Conservation (phyloP, 1,139 yeast species). For the Debaryomyces fabryi region DNA sequence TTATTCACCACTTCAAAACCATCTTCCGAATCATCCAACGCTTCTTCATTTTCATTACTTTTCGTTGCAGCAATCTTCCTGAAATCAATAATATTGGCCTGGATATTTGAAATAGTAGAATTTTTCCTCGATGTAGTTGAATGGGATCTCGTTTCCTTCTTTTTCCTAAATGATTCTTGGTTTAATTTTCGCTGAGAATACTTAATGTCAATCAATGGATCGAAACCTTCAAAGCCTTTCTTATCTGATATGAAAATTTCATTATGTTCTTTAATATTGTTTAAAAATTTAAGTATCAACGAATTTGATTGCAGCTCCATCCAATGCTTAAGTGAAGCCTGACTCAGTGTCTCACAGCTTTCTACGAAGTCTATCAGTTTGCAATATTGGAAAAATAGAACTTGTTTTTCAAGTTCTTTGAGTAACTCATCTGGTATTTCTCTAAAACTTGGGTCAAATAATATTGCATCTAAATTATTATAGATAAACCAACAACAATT, state of each 20-base stretch:
- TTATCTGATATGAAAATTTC: conserved; percentile 52
- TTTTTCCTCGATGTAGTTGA: conserved; percentile 30
- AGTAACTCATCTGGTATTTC: conserved; percentile 33
- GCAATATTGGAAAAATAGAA: conserved; percentile 32
- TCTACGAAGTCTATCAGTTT: conserved; percentile 25
- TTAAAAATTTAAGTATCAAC: conserved; percentile 33
- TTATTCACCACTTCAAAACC: conserved; percentile 36
- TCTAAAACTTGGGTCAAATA: conserved; percentile 50
- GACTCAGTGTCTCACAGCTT: conserved; percentile 20
- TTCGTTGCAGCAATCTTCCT: conserved; percentile 19
- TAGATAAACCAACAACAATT: conserved; percentile 71
- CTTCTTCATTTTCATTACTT: conserved; percentile 14
- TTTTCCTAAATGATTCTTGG: conserved; percentile 3
- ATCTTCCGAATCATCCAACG: conserved; percentile 30
- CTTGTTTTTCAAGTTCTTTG: conserved; percentile 30
- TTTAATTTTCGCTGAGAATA: conserved; percentile 13
- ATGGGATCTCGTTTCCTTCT: conserved; percentile 12
- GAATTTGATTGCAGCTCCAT: conserved; percentile 25
- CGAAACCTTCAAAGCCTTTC: conserved; percentile 42
- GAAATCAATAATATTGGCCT: conserved; percentile 20
- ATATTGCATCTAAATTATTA: conserved; percentile 63
- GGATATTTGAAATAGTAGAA: conserved; percentile 23
- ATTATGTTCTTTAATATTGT: conserved; percentile 44
- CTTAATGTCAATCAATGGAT: conserved; percentile 51
- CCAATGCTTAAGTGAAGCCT: conserved; percentile 18